Conservation (phyloP, 2,329 filamentous ascomycete species). For the Aspergillus amoenus region DNA sequence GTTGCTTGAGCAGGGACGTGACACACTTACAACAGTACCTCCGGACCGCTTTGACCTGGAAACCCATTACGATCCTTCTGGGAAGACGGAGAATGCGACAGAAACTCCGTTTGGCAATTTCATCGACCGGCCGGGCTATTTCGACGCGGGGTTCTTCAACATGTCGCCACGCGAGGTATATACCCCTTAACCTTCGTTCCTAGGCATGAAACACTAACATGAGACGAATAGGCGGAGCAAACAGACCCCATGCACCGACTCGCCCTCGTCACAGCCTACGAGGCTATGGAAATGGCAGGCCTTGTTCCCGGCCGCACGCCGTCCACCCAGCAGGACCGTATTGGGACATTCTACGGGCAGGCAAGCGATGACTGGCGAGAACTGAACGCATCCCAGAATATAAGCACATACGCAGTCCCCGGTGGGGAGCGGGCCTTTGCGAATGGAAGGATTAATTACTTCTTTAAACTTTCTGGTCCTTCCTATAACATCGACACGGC, state of each 20-base stretch:
- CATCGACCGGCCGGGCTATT: constrained; percentile 36
- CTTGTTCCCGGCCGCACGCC: constrained; percentile 67
- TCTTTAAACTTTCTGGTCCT: constrained; percentile 72
- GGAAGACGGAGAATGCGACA: constrained; percentile 32
- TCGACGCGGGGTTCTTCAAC: constrained; percentile 43
- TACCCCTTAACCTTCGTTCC: neutral
- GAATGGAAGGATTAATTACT: constrained; percentile 68
- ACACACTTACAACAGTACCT: constrained; percentile 31
- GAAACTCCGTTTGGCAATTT: constrained; percentile 36
- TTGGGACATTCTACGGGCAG: constrained; percentile 72
- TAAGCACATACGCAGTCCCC: constrained; percentile 66
- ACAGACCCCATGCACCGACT: constrained; percentile 79
- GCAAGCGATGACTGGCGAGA: constrained; percentile 65
- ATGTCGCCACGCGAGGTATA: constrained; percentile 60
- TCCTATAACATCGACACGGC: constrained; percentile 72
- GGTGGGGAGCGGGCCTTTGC: constrained; percentile 61
- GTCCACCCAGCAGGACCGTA: constrained; percentile 59
- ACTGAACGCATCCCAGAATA: constrained; percentile 68
- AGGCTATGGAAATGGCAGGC: constrained; percentile 78
- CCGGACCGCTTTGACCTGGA: constrained; percentile 34
- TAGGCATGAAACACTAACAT: neutral
- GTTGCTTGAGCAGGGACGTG: constrained; percentile 32
- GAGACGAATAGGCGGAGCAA: constrained; percentile 60
- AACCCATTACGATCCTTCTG: constrained; percentile 34
- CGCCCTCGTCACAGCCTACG: constrained; percentile 73